Evolutionary conservation across 2,329 filamentous ascomycete species (phyloP), one percentile per base, ranked within the genome.

Genomic region (Acrocalymma vagum): DNA sequence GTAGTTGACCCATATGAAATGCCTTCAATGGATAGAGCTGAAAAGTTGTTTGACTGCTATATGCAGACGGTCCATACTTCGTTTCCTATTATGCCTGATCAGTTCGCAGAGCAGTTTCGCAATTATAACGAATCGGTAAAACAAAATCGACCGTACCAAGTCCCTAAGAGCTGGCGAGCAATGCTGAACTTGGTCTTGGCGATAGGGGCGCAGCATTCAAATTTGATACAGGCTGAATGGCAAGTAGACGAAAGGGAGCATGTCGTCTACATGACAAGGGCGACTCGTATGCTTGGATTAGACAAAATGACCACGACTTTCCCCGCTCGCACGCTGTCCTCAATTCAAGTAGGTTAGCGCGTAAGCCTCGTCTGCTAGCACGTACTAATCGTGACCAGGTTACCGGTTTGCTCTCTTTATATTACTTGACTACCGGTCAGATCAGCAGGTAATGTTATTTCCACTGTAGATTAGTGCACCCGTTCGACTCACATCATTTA

Each of bases 111-210:
- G 8, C 47, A 51, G 14, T 28, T 55, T 14, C 37, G 18, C 10
- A 32, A n/a, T 14, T 43, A 27, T 28, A 42, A 14, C 18, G 15
- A n/a, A 14, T 34, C 20, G 17, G 29, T 23, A 25, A 32, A 31
- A 15, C 11, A 15, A 16, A 18, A 6, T 39, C 36, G 29, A 31
- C 23, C 18, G 17, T 39, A 28, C 17, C 34, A 34, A 13, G 21
- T 42, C n/a, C 30, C 44, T 6, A 17, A 42, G 10, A 39, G 32
- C 15, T 70, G 66, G 69, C 54, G 60, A 7, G 63, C 62, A 9
- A 58, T 65, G 11, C 34, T 72, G 38, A 71, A 73, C 29, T 42
- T 72, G 7, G 55, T 73, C 6, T 69, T 72, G 29, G 70, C 70
- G 13, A 66, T 73, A 18, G 67, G 63, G 8, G 59, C 68, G n/a